Base-by-base conservation (phyloP, 164 flowering plant genomes). In the Kingdonia uniflora region DNA sequence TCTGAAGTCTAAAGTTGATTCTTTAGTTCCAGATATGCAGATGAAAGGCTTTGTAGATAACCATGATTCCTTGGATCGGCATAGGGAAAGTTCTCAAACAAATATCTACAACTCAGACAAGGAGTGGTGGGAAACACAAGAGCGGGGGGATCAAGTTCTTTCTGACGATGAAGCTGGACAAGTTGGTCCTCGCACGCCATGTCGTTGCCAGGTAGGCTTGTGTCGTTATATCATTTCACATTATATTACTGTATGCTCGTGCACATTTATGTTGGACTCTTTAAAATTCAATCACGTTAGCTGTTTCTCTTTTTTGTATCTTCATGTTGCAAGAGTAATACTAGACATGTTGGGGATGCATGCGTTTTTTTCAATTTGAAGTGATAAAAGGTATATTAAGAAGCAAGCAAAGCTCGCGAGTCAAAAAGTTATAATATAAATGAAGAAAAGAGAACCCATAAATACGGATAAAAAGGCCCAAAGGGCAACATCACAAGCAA, bases 61-160 rank as follows among this genome's bases (percentile, higher is more conserved):
- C 24, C 64, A 54, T 58, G 73, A 64, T 52, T 42, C 74, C 49
- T 14, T 39, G 45, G 62, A 58, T 65, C 24, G 19, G 62, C 73
- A 51, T 48, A 61, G 62, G 22, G 68, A 72, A 57, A 66, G 51
- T 51, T 61, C 71, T 42, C 43, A 66, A 38, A 19, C 68, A 51
- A 60, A 56, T 40, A 40, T 33, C 21, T 69, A 64, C 62, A 35
- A 56, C 54, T 58, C 59, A 37, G 79, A 83, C 52, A 71, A 65
- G 44, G 94, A 89, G 58, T 94, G 99, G 99, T 89, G 97, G 97
- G 97, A 89, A 68, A 71, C 70, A 45, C 95, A 82, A 65, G 97
- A 89, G 54, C 70, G 95, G 42, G 83, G 86, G 39, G 61, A 67
- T 71, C 84, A 69, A 59, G 85, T 72, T 60, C 69, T 66, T 69